Conservation (phyloP, 177 flowering plant species). For the Vitis hybrid region DNA sequence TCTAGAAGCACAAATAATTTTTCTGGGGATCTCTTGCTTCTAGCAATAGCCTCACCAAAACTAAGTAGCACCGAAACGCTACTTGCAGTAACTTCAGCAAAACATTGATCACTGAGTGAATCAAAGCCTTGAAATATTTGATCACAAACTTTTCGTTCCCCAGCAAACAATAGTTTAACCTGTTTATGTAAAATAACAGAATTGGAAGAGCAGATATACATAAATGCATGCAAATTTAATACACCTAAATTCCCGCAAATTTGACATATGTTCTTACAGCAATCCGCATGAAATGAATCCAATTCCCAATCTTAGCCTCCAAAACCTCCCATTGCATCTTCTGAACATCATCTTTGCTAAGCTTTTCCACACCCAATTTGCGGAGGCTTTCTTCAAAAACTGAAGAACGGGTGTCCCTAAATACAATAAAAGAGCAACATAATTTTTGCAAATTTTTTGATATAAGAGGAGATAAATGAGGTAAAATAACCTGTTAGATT, state of each 20-base stretch:
- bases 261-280: slow-evolving; percentile 48
- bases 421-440: not conserved
- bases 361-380: slow-evolving; percentile 66
- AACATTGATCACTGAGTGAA: slow-evolving; percentile 41
- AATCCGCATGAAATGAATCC: slow-evolving; percentile 82
- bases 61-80: slow-evolving; percentile 47
- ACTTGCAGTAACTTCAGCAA: slow-evolving; percentile 43
- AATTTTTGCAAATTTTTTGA: not conserved
- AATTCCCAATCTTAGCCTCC: slow-evolving; percentile 75
- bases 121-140: slow-evolving; percentile 45
- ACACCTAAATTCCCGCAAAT: not conserved
- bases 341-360: slow-evolving; percentile 76
- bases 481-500: too few species aligned
- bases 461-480: not conserved
- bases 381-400: slow-evolving; percentile 65
- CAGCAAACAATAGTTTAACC: slow-evolving; percentile 51
- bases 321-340: slow-evolving; percentile 81
- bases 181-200: slow-evolving; percentile 17
- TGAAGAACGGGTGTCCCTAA: slow-evolving; percentile 56
- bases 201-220: not conserved
- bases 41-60: slow-evolving; percentile 56
- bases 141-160: slow-evolving; percentile 47
- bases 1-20: slow-evolving; percentile 51
- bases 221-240: not conserved
- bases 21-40: slow-evolving; percentile 55